These are phyloP conservation scores for Syzygium syzygioides DNA, from an alignment of 441 rosid genomes.

Conservation along the genomic window DNA sequence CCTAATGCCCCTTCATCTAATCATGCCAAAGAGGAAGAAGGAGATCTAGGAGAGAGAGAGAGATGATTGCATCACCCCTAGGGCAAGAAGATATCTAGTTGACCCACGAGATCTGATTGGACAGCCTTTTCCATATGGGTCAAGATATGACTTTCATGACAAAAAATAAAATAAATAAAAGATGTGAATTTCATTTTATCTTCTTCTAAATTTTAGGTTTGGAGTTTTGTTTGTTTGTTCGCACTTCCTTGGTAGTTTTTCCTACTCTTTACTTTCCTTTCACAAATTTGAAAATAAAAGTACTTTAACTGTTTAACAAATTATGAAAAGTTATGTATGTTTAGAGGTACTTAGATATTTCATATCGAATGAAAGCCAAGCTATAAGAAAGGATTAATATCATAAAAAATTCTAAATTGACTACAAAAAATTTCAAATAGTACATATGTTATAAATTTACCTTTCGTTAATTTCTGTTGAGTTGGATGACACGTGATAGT, in stretches of 20 bases:
- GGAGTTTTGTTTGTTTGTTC: background rate
- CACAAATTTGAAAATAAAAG: background rate
- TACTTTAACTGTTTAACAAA: background rate
- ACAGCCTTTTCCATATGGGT: background rate
- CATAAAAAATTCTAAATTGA: too few species aligned
- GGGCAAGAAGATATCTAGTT: background rate
- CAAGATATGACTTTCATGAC: background rate
- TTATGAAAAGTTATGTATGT: background rate
- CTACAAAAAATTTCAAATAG: too few species aligned
- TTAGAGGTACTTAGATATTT: background rate
- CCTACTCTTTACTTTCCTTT: background rate
- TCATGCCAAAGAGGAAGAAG: background rate
- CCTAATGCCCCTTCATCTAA: background rate
- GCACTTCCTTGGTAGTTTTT: background rate
- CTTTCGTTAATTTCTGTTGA: too few species aligned
- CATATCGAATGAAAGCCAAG: background rate
- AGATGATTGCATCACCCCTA: background rate
- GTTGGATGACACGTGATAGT: too few species aligned
- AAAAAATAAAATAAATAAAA: background rate
- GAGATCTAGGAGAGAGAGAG: background rate
- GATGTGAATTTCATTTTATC: background rate
- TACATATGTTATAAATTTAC: too few species aligned
- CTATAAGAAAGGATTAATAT: background rate
- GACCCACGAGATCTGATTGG: background rate
- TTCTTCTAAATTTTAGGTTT: background rate